These are phyloP conservation scores for Tuber calosporum DNA, from an alignment of 495 filamentous ascomycete genomes.

Conservation along the genomic window DNA sequence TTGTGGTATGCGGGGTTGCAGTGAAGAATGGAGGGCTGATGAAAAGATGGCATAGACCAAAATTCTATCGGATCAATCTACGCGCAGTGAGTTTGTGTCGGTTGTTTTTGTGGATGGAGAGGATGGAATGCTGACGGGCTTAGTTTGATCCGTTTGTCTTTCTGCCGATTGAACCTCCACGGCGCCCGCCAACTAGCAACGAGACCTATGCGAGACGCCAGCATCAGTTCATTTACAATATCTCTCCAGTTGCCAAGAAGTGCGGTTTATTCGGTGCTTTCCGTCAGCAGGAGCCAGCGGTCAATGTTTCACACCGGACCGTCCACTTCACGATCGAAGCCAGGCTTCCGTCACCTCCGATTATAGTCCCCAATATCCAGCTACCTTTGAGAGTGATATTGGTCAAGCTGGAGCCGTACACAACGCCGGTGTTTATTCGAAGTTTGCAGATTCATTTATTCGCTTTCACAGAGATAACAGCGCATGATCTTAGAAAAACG, in stretches of 20 bases:
- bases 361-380: slow-evolving; percentile 79
- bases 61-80: slow-evolving; percentile 39
- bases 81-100: slow-evolving; percentile 21
- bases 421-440: slow-evolving; percentile 62
- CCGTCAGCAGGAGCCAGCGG: slow-evolving; percentile 17
- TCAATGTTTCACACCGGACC: neutral
- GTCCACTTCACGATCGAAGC: slow-evolving; percentile 59
- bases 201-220: slow-evolving; percentile 78
- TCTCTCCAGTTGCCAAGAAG: slow-evolving; percentile 47
- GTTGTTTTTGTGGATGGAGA: neutral
- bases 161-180: slow-evolving; percentile 83
- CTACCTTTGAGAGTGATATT: slow-evolving; percentile 73
- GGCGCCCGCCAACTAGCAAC: slow-evolving; percentile 56
- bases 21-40: neutral
- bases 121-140: neutral
- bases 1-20: neutral
- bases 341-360: slow-evolving; percentile 77
- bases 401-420: slow-evolving; percentile 60
- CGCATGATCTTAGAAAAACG: slow-evolving; percentile 59
- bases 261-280: slow-evolving; percentile 49
- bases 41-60: slow-evolving; percentile 15
- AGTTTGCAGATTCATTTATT: slow-evolving; percentile 73
- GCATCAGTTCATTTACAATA: slow-evolving; percentile 59
- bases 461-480: slow-evolving; percentile 67
- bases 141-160: slow-evolving; percentile 65